phyloP scores from a whole-genome alignment of 441 rosid species.

The Monsonia emarginata region DNA sequence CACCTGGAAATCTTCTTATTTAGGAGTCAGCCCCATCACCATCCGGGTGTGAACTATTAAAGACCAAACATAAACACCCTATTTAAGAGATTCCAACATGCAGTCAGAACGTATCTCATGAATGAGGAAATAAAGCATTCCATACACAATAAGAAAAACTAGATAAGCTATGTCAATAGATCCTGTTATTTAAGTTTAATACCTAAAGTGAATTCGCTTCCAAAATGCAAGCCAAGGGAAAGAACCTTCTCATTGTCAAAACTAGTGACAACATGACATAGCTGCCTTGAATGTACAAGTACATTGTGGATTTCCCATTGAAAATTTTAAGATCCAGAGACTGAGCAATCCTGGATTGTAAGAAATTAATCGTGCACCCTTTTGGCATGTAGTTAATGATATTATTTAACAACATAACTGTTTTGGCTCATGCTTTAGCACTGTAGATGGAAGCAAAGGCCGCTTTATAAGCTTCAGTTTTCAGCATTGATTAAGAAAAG shows the following conservation, averaged over 20 bases:
- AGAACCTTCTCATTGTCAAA: neutral
- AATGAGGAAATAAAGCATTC: slow-evolving; percentile 32
- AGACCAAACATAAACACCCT: slow-evolving; percentile 73
- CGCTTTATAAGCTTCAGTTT: neutral
- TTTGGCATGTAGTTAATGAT: neutral
- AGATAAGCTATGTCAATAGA: slow-evolving; percentile 18
- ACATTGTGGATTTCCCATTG: too few species aligned
- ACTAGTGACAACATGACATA: neutral
- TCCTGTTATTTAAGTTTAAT: slow-evolving; percentile 8
- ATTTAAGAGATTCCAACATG: slow-evolving; percentile 74
- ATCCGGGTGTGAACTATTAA: slow-evolving; percentile 60
- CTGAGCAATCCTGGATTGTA: neutral
- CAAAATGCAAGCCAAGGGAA: neutral
- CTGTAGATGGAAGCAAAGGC: neutral
- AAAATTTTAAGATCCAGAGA: neutral
- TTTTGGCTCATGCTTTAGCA: neutral
- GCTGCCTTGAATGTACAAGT: neutral
- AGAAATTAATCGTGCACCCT: too few species aligned
- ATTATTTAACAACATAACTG: neutral
- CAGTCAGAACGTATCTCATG: slow-evolving; percentile 46
- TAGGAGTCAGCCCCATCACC: slow-evolving; percentile 76
- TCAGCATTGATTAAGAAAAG: neutral
- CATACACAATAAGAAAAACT: slow-evolving; percentile 21
- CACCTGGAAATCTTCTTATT: slow-evolving; percentile 71
- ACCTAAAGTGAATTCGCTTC: slow-evolving; percentile 10